phyloP scores from a whole-genome alignment of 2,329 filamentous ascomycete species.

The Verticillium nubilum region DNA sequence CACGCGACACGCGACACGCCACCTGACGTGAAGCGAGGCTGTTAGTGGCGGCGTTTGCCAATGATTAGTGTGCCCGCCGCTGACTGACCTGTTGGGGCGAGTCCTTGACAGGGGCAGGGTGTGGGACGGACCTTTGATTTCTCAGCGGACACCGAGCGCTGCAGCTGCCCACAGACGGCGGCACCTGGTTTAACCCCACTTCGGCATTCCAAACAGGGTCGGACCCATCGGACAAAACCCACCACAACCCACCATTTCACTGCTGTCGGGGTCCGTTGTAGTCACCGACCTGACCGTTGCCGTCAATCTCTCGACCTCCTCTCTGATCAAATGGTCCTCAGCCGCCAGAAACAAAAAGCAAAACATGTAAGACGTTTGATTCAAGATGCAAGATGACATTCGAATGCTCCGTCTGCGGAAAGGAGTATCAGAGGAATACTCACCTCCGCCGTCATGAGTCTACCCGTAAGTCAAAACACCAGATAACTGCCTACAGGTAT shows the following conservation, averaged over 20 bases:
- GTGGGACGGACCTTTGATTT: background rate
- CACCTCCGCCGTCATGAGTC: conserved; percentile 20
- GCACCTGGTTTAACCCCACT: background rate
- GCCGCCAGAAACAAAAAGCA: background rate
- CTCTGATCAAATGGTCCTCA: background rate
- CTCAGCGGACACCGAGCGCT: too few species aligned
- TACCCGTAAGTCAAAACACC: conserved; percentile 14
- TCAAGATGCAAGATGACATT: conserved; percentile 1
- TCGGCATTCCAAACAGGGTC: background rate
- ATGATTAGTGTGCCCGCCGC: too few species aligned
- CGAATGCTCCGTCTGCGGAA: conserved; percentile 16
- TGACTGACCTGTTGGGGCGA: too few species aligned
- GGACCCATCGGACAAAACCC: background rate
- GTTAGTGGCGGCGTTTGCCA: too few species aligned
- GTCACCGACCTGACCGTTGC: background rate
- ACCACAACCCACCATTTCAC: background rate
- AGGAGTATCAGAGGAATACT: conserved; percentile 18
- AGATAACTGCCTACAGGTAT: too few species aligned
- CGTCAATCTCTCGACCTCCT: background rate
- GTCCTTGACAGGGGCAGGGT: too few species aligned
- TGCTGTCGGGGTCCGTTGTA: background rate
- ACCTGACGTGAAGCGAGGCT: too few species aligned
- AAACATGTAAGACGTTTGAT: background rate
- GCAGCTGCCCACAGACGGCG: background rate
- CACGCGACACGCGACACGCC: too few species aligned